Conservation (phyloP, 1,284 basidiomycete species). For the Heliocybe sulcata region DNA sequence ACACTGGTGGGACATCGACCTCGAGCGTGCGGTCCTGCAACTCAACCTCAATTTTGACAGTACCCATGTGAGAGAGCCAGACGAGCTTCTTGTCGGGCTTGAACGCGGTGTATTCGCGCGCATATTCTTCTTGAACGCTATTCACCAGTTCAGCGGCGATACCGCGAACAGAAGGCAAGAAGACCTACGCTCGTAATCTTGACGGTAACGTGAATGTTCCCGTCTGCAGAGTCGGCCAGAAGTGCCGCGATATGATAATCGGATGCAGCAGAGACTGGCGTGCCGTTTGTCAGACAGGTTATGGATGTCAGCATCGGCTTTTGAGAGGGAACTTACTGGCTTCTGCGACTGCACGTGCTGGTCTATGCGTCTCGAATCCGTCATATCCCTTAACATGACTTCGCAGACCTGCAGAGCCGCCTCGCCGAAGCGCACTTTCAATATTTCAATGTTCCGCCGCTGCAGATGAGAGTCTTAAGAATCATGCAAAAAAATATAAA, state of each 20-base stretch:
- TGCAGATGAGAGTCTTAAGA: constrained; percentile 21
- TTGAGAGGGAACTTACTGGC: constrained; percentile 33
- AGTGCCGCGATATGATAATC: constrained; percentile 85
- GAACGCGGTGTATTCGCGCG: constrained; percentile 68
- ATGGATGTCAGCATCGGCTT: neutral
- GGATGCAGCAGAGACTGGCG: constrained; percentile 71
- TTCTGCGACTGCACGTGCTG: constrained; percentile 74
- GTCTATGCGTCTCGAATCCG: constrained; percentile 86
- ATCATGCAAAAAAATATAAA: constrained; percentile 2
- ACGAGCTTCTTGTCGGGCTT: constrained; percentile 87
- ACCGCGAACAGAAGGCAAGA: neutral
- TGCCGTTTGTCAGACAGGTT: neutral
- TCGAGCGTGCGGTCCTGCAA: constrained; percentile 72
- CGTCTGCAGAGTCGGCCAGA: constrained; percentile 83
- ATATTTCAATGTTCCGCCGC: constrained; percentile 86
- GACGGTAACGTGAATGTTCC: constrained; percentile 75
- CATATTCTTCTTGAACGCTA: constrained; percentile 73
- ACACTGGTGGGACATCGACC: constrained; percentile 78
- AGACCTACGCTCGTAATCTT: constrained; percentile 68
- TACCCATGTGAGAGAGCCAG: constrained; percentile 85
- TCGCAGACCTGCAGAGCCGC: constrained; percentile 87
- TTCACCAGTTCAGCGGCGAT: neutral
- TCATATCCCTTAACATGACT: constrained; percentile 94
- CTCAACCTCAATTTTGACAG: constrained; percentile 70
- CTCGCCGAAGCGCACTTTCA: constrained; percentile 93